phyloP scores from a whole-genome alignment of 2,329 filamentous ascomycete genomes.

The Diaporthe caulivora region DNA sequence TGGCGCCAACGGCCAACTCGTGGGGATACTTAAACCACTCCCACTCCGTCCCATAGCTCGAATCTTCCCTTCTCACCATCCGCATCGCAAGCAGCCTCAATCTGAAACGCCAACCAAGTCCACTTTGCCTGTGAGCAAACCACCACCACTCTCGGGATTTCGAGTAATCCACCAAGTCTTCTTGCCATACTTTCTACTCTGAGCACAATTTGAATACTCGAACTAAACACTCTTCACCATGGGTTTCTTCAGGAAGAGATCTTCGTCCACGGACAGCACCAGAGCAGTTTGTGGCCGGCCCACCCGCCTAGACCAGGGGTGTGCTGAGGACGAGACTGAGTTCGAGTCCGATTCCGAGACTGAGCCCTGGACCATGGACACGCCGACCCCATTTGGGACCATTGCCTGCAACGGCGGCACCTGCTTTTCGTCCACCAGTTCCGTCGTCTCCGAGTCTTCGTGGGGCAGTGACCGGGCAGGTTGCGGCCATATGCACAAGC shows the following conservation, averaged over 20 bases:
- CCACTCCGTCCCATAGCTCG: background rate
- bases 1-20: too few relatives aligned
- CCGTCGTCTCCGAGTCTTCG: background rate
- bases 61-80: background rate
- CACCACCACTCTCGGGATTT: background rate
- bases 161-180: background rate
- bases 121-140: background rate
- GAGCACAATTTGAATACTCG: background rate
- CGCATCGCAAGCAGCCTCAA: background rate
- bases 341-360: background rate
- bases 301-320: background rate
- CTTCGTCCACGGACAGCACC: slow-evolving; percentile 6
- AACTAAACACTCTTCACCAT: background rate
- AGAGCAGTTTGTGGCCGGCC: background rate
- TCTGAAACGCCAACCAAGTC: background rate
- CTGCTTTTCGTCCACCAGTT: background rate
- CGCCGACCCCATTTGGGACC: background rate
- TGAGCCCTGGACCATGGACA: background rate
- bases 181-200: too few relatives aligned
- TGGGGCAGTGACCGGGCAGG: background rate
- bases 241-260: background rate
- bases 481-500: background rate
- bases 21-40: background rate
- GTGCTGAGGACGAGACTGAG: background rate
- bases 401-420: background rate